A percentile compares a stretch with the other conserved stretches of the same genome.
Conservation (phyloP, 2,329 filamentous ascomycete genomes). For the Elsinoe necatrix region DNA sequence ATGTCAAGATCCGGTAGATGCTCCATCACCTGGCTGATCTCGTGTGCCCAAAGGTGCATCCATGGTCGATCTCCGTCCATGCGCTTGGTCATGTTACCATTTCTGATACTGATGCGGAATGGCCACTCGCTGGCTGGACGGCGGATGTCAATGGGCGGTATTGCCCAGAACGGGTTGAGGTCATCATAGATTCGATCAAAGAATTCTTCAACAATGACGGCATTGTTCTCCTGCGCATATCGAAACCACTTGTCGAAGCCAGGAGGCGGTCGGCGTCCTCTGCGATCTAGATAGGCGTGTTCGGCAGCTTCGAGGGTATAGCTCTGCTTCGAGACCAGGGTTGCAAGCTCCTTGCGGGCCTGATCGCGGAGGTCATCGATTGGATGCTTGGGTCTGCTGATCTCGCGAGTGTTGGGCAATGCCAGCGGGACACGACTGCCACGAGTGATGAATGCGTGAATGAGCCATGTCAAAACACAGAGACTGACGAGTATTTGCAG, state of each 20-base stretch:
- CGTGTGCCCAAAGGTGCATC: slow-evolving; percentile 35
- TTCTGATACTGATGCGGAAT: slow-evolving; percentile 34
- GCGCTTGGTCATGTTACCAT: slow-evolving; percentile 30
- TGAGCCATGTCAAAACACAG: slow-evolving; percentile 3
- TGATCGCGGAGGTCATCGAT: slow-evolving; percentile 32
- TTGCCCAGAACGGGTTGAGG: slow-evolving; percentile 42
- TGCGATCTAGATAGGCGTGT: slow-evolving; percentile 34
- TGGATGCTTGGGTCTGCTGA: slow-evolving; percentile 25
- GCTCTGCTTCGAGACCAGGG: slow-evolving; percentile 31
- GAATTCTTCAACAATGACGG: slow-evolving; percentile 42
- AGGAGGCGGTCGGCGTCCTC: slow-evolving; percentile 44
- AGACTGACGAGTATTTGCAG: slow-evolving; percentile 8
- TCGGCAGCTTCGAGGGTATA: slow-evolving; percentile 32
- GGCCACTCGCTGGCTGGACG: slow-evolving; percentile 33
- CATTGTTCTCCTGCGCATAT: slow-evolving; percentile 36
- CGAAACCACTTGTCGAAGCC: slow-evolving; percentile 42
- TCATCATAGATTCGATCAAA: slow-evolving; percentile 47
- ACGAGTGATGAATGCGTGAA: not conserved
- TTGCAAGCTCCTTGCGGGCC: slow-evolving; percentile 28
- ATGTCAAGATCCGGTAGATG: slow-evolving; percentile 40
- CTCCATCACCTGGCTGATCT: slow-evolving; percentile 32
- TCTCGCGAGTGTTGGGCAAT: slow-evolving; percentile 21
- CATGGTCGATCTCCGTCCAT: slow-evolving; percentile 24
- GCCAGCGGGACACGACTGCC: not conserved
- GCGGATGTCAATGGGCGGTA: slow-evolving; percentile 35